These are phyloP conservation scores for Gossypium trilobum DNA, from an alignment of 441 rosid species.

Conservation along the genomic window DNA sequence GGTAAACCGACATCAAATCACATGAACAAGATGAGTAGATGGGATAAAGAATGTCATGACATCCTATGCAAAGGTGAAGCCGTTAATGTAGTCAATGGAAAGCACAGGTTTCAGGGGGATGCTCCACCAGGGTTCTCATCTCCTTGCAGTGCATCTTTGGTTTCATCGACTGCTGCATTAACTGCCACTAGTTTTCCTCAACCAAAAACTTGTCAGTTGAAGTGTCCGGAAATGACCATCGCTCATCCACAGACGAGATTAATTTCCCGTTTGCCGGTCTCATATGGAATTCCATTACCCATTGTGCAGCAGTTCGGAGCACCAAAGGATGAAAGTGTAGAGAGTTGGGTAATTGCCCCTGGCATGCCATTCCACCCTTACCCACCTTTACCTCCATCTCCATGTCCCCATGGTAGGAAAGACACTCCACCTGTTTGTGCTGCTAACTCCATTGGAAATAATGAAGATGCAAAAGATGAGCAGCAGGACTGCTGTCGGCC, in stretches of 20 bases:
- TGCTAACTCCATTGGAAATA: conserved; percentile 16
- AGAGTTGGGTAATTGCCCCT: conserved; percentile 67
- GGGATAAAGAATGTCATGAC: conserved; percentile 20
- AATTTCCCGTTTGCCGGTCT: conserved; percentile 51
- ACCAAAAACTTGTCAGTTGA: conserved; percentile 17
- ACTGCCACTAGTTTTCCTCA: conserved; percentile 20
- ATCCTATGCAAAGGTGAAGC: conserved; percentile 23
- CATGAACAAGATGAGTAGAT: conserved; percentile 18
- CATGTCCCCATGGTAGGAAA: conserved; percentile 39
- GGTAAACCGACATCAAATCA: conserved; percentile 15
- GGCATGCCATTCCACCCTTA: conserved; percentile 87
- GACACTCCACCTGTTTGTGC: conserved; percentile 21
- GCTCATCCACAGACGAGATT: conserved; percentile 59
- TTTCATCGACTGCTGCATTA: conserved; percentile 30
- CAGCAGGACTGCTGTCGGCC: conserved; percentile 22
- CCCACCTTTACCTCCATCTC: conserved; percentile 79
- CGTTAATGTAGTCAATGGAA: conserved; percentile 19
- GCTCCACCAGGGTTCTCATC: conserved; percentile 83
- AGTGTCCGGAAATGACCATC: conserved; percentile 26
- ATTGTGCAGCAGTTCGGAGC: conserved; percentile 53
- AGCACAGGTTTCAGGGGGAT: conserved; percentile 38
- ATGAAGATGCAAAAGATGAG: conserved; percentile 15
- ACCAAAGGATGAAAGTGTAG: conserved; percentile 34
- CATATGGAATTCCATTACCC: conserved; percentile 76
- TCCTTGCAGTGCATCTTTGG: conserved; percentile 22